Conservation (phyloP, 352 stramenopile species). For the Pythium phragmiticola region DNA sequence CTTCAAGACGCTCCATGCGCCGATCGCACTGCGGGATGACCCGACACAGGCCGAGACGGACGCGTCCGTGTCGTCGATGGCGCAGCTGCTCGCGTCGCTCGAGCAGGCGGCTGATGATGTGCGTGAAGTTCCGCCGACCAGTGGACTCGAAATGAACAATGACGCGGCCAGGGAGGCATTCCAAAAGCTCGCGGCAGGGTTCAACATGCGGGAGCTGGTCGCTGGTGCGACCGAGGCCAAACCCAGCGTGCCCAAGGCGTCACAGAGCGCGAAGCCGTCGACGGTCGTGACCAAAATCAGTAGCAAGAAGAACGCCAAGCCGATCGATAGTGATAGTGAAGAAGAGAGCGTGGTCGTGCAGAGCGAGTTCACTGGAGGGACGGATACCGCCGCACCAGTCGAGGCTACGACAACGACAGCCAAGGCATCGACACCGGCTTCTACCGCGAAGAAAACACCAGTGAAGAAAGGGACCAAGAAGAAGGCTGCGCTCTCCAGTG, state of each 20-base stretch:
- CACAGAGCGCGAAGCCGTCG: not conserved
- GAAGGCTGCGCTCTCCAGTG: conserved; percentile 35
- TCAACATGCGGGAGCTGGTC: conserved; percentile 47
- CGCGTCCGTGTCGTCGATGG: conserved; percentile 67
- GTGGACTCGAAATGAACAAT: conserved; percentile 37
- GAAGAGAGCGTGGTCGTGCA: conserved; percentile 69
- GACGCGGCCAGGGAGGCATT: conserved; percentile 52
- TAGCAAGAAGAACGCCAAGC: conserved; percentile 18
- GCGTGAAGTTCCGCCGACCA: conserved; percentile 21
- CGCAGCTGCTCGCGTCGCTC: conserved; percentile 66
- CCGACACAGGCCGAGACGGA: conserved; percentile 47
- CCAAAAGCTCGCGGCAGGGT: conserved; percentile 51
- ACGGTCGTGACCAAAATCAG: conserved; percentile 2
- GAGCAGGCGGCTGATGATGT: conserved; percentile 49
- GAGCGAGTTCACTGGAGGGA: conserved; percentile 55
- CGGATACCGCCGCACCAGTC: conserved; percentile 11
- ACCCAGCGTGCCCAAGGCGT: conserved; percentile 9
- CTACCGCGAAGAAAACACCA: conserved; percentile 34
- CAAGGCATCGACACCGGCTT: conserved; percentile 6
- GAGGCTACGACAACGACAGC: not conserved
- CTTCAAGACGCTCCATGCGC: conserved; percentile 70
- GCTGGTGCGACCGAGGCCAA: conserved; percentile 29
- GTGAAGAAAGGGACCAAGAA: conserved; percentile 51
- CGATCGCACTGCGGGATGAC: conserved; percentile 71
- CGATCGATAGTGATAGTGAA: conserved; percentile 62